Evolutionary conservation across 2,329 filamentous ascomycete genomes (phyloP), one percentile per base, ranked within the genome.

Genomic region (Arthrobotrys iridis): DNA sequence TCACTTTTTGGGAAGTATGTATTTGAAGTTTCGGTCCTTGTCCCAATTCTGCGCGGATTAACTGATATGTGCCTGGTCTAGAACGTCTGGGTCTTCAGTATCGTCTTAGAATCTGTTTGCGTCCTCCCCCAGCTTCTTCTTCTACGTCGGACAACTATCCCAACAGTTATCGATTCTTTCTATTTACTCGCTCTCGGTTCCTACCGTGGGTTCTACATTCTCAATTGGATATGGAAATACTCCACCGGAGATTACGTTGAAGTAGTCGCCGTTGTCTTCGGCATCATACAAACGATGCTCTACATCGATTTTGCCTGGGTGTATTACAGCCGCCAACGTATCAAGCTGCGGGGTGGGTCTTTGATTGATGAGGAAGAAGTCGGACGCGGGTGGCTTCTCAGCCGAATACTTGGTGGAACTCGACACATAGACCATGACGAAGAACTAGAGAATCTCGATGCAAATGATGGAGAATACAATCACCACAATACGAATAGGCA

Each of bases 281-380:
- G 50, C 66, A 84, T 96, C 73, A 85, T 98, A 24, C 94, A 98
- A 84, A 97, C 93, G 0, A 89, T 91, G 0, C 88, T 97, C 45
- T 97, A 97, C 82, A 82, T 93, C 79, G 94, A 98, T 83, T 98
- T 98, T 81, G 93, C 93, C 35, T 97, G 93, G 93, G 93, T 98
- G 0, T 98, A 98, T 85, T 97, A 92, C 84, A 91, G 91, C 8
- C 88, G 94, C 77, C 94, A 97, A 84, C 88, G 93, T 68, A 93
- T 98, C 80, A 97, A 97, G 89, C 89, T 98, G 13, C 88, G 94
- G 76, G 90, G 88, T 78, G 94, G 94, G 46, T 92, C 93, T 2
- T 77, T 70, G 4, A 86, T 98, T 11, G 94, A 98, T 81, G 90
- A 90, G 2, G 93, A 97, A 78, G 94, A 98, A 81, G 85, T 96